A percentile compares a stretch with the other conserved stretches of the same genome.
Conservation (phyloP, 1,284 basidiomycete species). For the Amylostereum chailletii region DNA sequence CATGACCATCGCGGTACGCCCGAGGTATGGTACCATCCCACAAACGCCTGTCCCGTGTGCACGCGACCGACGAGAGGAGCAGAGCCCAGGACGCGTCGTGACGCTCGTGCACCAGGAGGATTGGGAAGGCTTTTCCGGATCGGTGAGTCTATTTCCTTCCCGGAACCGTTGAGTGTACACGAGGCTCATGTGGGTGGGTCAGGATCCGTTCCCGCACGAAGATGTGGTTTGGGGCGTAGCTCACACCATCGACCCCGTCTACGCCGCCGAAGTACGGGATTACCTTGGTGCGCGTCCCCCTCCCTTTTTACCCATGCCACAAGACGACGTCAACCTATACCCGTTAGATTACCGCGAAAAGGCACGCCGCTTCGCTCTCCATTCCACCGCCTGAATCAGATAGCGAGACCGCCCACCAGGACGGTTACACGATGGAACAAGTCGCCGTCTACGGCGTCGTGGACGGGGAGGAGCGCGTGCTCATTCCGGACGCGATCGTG, state of each 20-base stretch:
- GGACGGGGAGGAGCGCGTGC: conserved; percentile 41
- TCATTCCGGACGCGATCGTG: conserved; percentile 30
- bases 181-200: neutral
- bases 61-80: neutral
- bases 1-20: conserved; percentile 83
- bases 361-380: conserved; percentile 26
- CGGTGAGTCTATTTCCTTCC: conserved; percentile 29
- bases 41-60: neutral
- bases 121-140: conserved; percentile 65
- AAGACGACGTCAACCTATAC: neutral
- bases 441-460: conserved; percentile 53
- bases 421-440: conserved; percentile 67
- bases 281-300: conserved; percentile 55
- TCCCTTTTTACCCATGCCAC: neutral
- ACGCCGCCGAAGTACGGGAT: conserved; percentile 66
- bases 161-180: neutral
- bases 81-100: conserved; percentile 81
- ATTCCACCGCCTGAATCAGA: neutral
- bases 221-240: conserved; percentile 84
- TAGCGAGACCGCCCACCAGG: conserved; percentile 26
- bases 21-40: conserved; percentile 36
- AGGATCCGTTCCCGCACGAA: conserved; percentile 73
- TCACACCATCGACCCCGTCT: conserved; percentile 74
- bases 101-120: conserved; percentile 81
- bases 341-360: conserved; percentile 73